Base-by-base conservation (phyloP, 192 early-diverging fungal species). In the Chytriomyces hyalinus region DNA sequence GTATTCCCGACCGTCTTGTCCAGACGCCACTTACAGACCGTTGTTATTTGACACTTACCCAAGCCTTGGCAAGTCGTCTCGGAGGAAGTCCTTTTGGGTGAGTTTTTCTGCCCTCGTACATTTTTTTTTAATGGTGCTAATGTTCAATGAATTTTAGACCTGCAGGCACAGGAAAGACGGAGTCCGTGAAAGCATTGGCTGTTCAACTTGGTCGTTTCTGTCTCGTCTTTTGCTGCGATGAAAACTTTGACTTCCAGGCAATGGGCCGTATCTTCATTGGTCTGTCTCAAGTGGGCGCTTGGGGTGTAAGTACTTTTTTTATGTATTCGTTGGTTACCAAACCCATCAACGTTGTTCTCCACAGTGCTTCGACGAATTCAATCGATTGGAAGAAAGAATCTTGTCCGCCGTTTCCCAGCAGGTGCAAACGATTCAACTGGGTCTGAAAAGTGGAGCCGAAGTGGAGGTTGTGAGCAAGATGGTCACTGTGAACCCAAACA, bases 241-340 rank as follows among this genome's bases (percentile, higher is more conserved):
- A 99, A 86, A 98, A 93, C 78, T 99, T 99, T 87, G 98, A 99
- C 84, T 99, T 99, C 88, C 96, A 98, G 80, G 97, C 98, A 43
- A 98, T 99, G 96, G 98, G 98, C 57, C 94, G 98, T 79, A 99
- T 99, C 73, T 99, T 99, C 82, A 92, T 99, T 75, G 98, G 98
- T 70, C 88, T 99, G 75, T 98, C 93, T 82, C 95, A 96, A 81
- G 98, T 99, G 13, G 98, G 98, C 51, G 98, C 97, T 0, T 99
- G 97, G 97, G 97, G 98, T 20, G 36, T 36, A 36, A 36, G 70
- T 97, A 96, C 85, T 28, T 59, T 20, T 13, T 10, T 43, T 13
- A 10, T 10, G 8, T 57, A 59, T 57, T 13, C 8, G 9, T 67
- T 28, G 9, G 11, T 24, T 13, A n/a, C 11, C 0, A 8, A 57